phyloP scores from a whole-genome alignment of 2,329 filamentous ascomycete genomes.

The Zymoseptoria passerinii region DNA sequence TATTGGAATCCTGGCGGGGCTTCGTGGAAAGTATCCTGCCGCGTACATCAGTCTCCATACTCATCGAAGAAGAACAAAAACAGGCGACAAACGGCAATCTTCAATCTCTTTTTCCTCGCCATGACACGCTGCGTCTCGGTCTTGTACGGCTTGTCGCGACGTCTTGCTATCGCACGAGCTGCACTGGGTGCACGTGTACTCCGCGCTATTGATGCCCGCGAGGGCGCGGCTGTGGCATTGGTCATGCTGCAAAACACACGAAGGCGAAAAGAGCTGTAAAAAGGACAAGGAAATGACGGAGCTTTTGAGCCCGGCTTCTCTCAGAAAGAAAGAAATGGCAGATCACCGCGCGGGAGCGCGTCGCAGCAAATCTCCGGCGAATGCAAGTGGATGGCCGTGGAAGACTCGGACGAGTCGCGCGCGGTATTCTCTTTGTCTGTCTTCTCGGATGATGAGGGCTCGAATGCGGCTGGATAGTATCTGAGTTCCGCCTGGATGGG shows the following conservation, averaged over 20 bases:
- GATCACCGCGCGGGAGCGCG: neutral
- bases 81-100: slow-evolving; percentile 37
- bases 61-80: neutral
- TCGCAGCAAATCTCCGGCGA: neutral
- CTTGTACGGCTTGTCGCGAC: slow-evolving; percentile 44
- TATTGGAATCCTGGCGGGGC: slow-evolving; percentile 54
- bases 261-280: slow-evolving; percentile 2
- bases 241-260: neutral
- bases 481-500: neutral
- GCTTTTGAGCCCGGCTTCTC: neutral
- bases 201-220: slow-evolving; percentile 2
- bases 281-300: neutral
- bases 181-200: slow-evolving; percentile 17
- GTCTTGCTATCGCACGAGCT: slow-evolving; percentile 24
- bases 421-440: neutral
- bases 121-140: slow-evolving; percentile 51
- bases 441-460: neutral
- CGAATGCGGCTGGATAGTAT: neutral
- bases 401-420: neutral
- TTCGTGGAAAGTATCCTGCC: slow-evolving; percentile 47
- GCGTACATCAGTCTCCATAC: slow-evolving; percentile 19
- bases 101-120: slow-evolving; percentile 53
- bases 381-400: neutral
- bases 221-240: neutral
- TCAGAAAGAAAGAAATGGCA: neutral